These are phyloP conservation scores for Pseudocercospora crystallina DNA, from an alignment of 2,329 filamentous ascomycete genomes.

Conservation along the genomic window DNA sequence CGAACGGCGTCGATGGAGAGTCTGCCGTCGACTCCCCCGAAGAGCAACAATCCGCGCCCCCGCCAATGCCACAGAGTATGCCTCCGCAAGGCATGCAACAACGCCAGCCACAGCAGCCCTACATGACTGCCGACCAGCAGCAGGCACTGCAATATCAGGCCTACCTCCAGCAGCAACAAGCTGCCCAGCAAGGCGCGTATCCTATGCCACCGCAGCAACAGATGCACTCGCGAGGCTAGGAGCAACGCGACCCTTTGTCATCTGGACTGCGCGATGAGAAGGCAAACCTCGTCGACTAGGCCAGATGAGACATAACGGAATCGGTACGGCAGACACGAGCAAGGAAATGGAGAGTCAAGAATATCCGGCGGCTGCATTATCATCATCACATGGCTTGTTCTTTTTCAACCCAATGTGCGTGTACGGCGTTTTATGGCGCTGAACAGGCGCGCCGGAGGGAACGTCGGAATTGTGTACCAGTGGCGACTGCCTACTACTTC, in stretches of 20 bases:
- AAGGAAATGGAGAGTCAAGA: background rate
- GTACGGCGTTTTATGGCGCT: conserved; percentile 6
- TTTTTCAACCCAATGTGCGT: conserved; percentile 7
- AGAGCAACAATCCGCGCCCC: conserved; percentile 69
- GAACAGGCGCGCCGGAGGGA: too few species aligned
- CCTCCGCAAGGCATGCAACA: conserved; percentile 33
- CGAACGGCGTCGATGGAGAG: conserved; percentile 57
- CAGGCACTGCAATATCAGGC: conserved; percentile 41
- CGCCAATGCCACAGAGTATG: conserved; percentile 35
- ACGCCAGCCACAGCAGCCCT: conserved; percentile 30
- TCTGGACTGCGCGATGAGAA: conserved; percentile 3
- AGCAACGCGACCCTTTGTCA: conserved; percentile 2
- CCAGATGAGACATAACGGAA: conserved; percentile 1
- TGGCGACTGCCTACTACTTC: too few species aligned
- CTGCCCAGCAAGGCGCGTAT: conserved; percentile 36
- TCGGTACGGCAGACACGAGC: conserved; percentile 6
- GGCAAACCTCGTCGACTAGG: conserved; percentile 4
- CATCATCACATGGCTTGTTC: too few species aligned
- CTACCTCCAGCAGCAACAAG: conserved; percentile 40
- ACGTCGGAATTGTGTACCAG: too few species aligned
- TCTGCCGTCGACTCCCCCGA: conserved; percentile 79
- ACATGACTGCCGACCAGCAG: conserved; percentile 41
- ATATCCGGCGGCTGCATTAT: too few species aligned
- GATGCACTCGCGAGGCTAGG: conserved; percentile 32
- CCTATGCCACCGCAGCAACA: conserved; percentile 39